Evolutionary conservation across 75 land plant genomes (phyloP).

Genomic region (Ceratopteris richardii): DNA sequence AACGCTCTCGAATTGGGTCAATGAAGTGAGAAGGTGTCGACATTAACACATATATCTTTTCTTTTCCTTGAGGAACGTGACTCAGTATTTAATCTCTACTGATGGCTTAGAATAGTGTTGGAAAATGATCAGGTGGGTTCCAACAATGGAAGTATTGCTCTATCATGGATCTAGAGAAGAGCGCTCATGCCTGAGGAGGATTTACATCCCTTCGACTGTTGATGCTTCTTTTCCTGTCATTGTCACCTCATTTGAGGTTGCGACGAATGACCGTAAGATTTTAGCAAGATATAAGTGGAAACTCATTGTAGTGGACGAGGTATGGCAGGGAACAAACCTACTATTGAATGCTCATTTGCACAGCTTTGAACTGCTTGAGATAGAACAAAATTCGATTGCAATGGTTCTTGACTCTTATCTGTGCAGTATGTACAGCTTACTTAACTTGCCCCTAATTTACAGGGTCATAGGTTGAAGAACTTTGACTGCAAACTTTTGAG

Average conservation of each 20-base stretch:
- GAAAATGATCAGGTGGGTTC: slow-evolving; percentile 49
- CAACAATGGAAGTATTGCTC: slow-evolving; percentile 61
- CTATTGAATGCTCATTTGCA: too few species aligned
- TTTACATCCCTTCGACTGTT: slow-evolving; percentile 50
- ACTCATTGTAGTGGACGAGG: slow-evolving; percentile 92
- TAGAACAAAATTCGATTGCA: background rate
- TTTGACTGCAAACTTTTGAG: slow-evolving; percentile 61
- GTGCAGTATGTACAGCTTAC: background rate
- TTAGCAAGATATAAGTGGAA: slow-evolving; percentile 60
- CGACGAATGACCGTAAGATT: slow-evolving; percentile 42
- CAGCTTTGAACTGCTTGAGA: too few species aligned
- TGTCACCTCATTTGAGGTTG: slow-evolving; percentile 86
- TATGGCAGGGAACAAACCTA: slow-evolving; percentile 8
- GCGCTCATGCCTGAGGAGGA: slow-evolving; percentile 46
- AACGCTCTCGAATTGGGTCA: slow-evolving; percentile 90
- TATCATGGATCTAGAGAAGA: slow-evolving; percentile 78
- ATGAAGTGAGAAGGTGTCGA: slow-evolving; percentile 35
- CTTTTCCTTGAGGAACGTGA: background rate
- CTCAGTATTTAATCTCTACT: background rate
- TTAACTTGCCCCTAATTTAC: background rate
- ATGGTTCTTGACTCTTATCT: background rate
- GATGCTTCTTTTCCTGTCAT: slow-evolving; percentile 72
- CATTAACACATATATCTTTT: background rate
- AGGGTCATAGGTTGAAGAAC: slow-evolving; percentile 96
- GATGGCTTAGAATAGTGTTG: background rate